Evolutionary conservation across 2,329 filamentous ascomycete genomes (phyloP).

Genomic region (Colletotrichum acutatum): DNA sequence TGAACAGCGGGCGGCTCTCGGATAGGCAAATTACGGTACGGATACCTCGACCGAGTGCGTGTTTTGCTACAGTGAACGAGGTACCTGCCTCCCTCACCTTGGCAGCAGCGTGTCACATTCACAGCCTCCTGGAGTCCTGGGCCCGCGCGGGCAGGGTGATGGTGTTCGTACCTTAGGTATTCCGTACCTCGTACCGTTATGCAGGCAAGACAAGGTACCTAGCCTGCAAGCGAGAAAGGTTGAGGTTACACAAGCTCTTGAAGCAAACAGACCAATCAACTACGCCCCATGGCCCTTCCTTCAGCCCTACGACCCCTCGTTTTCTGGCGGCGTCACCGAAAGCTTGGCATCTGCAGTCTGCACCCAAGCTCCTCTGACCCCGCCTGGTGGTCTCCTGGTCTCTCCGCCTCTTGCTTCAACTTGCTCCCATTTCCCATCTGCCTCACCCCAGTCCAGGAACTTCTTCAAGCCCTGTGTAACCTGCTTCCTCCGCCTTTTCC

Average conservation of each 20-base stretch:
- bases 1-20: not conserved
- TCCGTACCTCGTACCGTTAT: too few relatives aligned
- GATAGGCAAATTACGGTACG: not conserved
- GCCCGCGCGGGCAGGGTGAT: too few relatives aligned
- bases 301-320: conserved; percentile 27
- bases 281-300: not conserved
- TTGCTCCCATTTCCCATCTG: not conserved
- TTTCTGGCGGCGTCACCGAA: conserved; percentile 28
- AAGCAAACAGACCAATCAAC: conserved; percentile 8
- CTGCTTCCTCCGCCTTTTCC: conserved; percentile 8
- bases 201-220: too few relatives aligned
- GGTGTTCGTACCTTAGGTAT: not conserved
- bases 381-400: not conserved
- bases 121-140: too few relatives aligned
- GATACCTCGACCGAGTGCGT: not conserved
- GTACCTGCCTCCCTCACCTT: too few relatives aligned
- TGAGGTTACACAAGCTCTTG: conserved; percentile 7
- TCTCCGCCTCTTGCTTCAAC: conserved; percentile 9
- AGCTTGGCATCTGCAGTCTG: conserved; percentile 28
- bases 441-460: not conserved
- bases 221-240: not conserved
- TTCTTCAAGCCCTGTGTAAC: conserved; percentile 8
- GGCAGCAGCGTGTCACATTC: too few relatives aligned
- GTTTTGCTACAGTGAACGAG: too few relatives aligned
- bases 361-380: conserved; percentile 5